Conservation (phyloP, 495 filamentous ascomycete genomes). For the Barbatosphaeria neglecta region DNA sequence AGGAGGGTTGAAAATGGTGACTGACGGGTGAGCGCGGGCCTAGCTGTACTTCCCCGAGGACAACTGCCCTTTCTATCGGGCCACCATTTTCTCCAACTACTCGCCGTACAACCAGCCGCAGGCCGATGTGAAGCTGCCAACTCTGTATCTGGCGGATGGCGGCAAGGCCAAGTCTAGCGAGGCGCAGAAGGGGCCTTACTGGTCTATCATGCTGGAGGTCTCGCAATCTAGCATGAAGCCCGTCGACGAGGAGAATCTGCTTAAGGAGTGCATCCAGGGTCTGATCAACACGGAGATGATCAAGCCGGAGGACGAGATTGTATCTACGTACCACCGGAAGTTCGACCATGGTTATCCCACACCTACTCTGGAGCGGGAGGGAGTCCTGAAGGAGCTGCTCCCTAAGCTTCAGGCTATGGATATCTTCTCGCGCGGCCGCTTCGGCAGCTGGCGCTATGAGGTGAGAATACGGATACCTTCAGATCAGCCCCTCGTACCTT, state of each 20-base stretch:
- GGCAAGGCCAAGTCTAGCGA: slow-evolving; percentile 57
- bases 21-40: too few species aligned
- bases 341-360: slow-evolving; percentile 99
- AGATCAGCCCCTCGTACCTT: too few species aligned
- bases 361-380: slow-evolving; percentile 87
- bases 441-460: slow-evolving; percentile 98
- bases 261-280: slow-evolving; percentile 87
- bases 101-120: slow-evolving; percentile 95
- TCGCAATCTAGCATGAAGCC: slow-evolving; percentile 95
- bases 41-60: slow-evolving; percentile 98
- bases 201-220: slow-evolving; percentile 99
- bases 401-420: slow-evolving; percentile 81
- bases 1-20: background rate
- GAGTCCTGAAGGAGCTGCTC: slow-evolving; percentile 81
- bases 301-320: slow-evolving; percentile 79
- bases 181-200: slow-evolving; percentile 83
- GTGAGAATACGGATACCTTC: slow-evolving; percentile 29
- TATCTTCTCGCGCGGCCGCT: slow-evolving; percentile 93
- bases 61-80: slow-evolving; percentile 98
- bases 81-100: slow-evolving; percentile 99
- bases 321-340: slow-evolving; percentile 95
- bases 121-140: slow-evolving; percentile 71
- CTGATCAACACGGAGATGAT: slow-evolving; percentile 97
- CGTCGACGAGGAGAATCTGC: slow-evolving; percentile 68
- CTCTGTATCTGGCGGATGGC: slow-evolving; percentile 74